A percentile compares a stretch with the other conserved stretches of the same genome.
These are phyloP conservation scores for Penicillium ucsense DNA, from an alignment of 495 filamentous ascomycete genomes.

Conservation along the genomic window DNA sequence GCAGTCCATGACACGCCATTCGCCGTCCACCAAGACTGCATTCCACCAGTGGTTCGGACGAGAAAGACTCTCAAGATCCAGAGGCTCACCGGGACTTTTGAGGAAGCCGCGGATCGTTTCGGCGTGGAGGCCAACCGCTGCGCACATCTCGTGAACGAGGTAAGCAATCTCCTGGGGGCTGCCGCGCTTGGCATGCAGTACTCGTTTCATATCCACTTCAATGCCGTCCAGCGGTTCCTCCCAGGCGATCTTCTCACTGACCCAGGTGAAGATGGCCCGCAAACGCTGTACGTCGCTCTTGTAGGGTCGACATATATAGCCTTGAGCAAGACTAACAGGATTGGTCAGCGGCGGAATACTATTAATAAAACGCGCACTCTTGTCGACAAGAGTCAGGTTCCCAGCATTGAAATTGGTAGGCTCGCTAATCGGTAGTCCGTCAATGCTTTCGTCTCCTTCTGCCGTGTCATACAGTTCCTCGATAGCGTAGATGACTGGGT, in stretches of 20 bases:
- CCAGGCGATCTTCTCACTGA: constrained; percentile 91
- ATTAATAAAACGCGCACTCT: constrained; percentile 84
- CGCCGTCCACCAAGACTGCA: constrained; percentile 80
- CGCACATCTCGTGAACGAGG: constrained; percentile 88
- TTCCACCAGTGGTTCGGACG: constrained; percentile 99
- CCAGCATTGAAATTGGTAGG: constrained; percentile 70
- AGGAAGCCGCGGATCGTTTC: constrained; percentile 82
- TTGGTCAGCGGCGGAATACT: constrained; percentile 86
- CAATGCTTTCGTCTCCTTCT: constrained; percentile 83
- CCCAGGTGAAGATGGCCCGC: constrained; percentile 93
- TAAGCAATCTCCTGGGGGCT: constrained; percentile 87
- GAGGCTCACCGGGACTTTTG: constrained; percentile 75
- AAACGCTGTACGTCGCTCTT: constrained; percentile 89
- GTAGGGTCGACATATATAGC: constrained; percentile 89
- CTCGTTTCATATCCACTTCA: constrained; percentile 65
- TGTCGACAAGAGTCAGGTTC: constrained; percentile 84
- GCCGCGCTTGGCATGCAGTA: constrained; percentile 74
- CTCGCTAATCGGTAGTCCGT: constrained; percentile 73
- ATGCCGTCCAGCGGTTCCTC: constrained; percentile 80
- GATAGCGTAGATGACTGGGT: constrained; percentile 77
- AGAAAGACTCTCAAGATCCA: constrained; percentile 61
- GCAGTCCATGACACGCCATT: constrained; percentile 96
- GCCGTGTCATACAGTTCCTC: constrained; percentile 76
- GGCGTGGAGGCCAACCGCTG: constrained; percentile 75
- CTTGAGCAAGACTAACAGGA: constrained; percentile 73